These are phyloP conservation scores for Lactarius sanguifluus DNA, from an alignment of 768 basidiomycete genomes.

Conservation along the genomic window DNA sequence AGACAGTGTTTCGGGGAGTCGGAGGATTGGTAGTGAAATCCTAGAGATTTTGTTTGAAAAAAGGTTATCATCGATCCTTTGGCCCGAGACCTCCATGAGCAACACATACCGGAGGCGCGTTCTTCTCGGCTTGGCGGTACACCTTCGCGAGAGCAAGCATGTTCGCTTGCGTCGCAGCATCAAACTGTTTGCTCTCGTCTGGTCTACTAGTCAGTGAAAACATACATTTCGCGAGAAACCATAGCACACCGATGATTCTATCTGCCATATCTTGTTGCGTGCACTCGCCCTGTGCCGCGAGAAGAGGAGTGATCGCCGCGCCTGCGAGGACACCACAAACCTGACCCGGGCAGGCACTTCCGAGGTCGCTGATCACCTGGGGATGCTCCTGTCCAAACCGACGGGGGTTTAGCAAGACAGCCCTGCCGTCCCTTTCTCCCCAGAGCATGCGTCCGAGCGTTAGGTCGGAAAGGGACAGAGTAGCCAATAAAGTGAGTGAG, in stretches of 20 bases:
- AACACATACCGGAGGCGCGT: slow-evolving; percentile 50
- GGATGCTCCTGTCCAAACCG: slow-evolving; percentile 55
- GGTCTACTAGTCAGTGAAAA: not conserved
- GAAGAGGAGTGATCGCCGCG: slow-evolving; percentile 49
- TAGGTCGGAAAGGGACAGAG: slow-evolving; percentile 24
- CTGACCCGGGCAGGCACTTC: slow-evolving; percentile 47
- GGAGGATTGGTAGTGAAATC: slow-evolving; percentile 56
- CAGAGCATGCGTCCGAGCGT: slow-evolving; percentile 43
- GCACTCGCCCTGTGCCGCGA: slow-evolving; percentile 53
- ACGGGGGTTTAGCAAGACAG: slow-evolving; percentile 51
- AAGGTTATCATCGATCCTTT: not conserved
- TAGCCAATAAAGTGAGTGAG: slow-evolving; percentile 30
- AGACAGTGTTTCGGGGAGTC: slow-evolving; percentile 51
- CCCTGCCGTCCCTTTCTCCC: slow-evolving; percentile 48
- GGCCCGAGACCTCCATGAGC: not conserved
- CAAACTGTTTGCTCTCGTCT: slow-evolving; percentile 56
- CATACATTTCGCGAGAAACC: not conserved
- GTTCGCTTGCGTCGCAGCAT: slow-evolving; percentile 47
- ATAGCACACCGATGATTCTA: slow-evolving; percentile 49
- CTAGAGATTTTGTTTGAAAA: slow-evolving; percentile 31
- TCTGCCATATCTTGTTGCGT: slow-evolving; percentile 60
- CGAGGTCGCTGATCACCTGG: slow-evolving; percentile 45
- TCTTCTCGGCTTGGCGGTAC: slow-evolving; percentile 59
- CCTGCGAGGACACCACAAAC: slow-evolving; percentile 53
- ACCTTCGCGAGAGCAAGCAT: slow-evolving; percentile 54